Base-by-base conservation (phyloP, 129 eudicot genomes). In the Solidago caesia region DNA sequence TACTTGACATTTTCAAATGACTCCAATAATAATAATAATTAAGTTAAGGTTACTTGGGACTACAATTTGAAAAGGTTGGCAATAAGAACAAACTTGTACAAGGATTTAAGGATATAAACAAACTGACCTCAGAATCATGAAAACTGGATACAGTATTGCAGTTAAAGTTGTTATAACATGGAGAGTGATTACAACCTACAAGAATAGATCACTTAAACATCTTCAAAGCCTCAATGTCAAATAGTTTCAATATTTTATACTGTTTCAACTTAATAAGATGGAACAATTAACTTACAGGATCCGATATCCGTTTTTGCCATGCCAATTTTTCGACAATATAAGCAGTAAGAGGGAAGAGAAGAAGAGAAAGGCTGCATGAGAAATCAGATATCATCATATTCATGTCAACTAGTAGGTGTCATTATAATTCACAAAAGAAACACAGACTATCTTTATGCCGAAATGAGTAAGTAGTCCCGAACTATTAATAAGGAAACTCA, bases 251-350 rank as follows among this genome's bases (percentile, higher is more conserved):
- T 53, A 60, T 29, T 58, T 53, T 63, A 58, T 60, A 49, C 8
- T 67, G 46, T 51, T 77, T 79, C 45, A n/a, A 46, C 61, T 2
- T 53, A 26, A 15, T 14, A 56, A 10, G 46, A 45, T 0, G 8
- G 63, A 65, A 7, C 43, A 73, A 42, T 42, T 61, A 47, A 85
- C 98, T 78, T 84, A 90, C 98, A 74, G 74, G 82, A 67, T 86
- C 89, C 11, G 84, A 85, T 74, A 93, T 75, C 74, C 76, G 83
- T 75, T 85, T 86, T 64, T 67, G 76, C 78, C 86, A 88, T 67
- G 83, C 98, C 83, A 90, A 64, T 82, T 86, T 90, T 64, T 93
- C 98, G 64, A 90, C 90, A 64, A 83, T 44, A 76, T 84, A 93
- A 8, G 98, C 89, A 70, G 92, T 88, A 78, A 93, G 84, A 7